Evolutionary conservation across 2,329 filamentous ascomycete genomes (phyloP).

Genomic region (Colletotrichum liriopes): DNA sequence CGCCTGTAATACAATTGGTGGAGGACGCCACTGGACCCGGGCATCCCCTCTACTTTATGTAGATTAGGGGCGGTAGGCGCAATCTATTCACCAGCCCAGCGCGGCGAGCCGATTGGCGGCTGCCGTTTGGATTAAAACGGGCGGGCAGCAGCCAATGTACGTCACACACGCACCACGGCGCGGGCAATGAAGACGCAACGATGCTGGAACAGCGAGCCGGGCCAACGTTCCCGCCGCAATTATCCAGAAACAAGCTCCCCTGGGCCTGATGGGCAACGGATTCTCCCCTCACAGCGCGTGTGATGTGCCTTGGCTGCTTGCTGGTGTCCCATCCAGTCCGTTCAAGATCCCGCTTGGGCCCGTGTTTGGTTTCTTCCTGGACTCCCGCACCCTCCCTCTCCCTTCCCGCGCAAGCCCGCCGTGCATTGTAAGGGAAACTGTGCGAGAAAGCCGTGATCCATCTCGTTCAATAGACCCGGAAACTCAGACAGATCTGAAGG

Average conservation of each 20-base stretch:
- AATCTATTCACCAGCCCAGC: not conserved
- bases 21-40: not conserved
- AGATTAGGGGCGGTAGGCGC: not conserved
- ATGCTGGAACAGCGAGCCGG: conserved; percentile 8
- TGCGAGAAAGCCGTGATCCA: conserved; percentile 1
- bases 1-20: not conserved
- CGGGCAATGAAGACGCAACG: conserved; percentile 6
- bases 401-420: not conserved
- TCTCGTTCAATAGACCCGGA: conserved; percentile 9
- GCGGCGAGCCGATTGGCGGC: conserved; percentile 12
- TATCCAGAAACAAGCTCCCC: conserved; percentile 20
- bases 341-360: too few species aligned
- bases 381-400: not conserved
- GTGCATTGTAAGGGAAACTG: not conserved
- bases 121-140: conserved; percentile 10
- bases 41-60: conserved; percentile 5
- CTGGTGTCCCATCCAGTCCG: not conserved
- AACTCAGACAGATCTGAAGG: conserved; percentile 12
- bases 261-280: conserved; percentile 2
- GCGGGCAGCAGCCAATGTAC: conserved; percentile 28
- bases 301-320: conserved; percentile 3
- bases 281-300: not conserved
- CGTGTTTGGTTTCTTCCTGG: not conserved
- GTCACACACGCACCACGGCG: conserved; percentile 8
- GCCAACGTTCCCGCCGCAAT: conserved; percentile 28